Evolutionary conservation across 2,329 filamentous ascomycete species (phyloP), one percentile per base, ranked within the genome.

Genomic region (Cercospora canescens): DNA sequence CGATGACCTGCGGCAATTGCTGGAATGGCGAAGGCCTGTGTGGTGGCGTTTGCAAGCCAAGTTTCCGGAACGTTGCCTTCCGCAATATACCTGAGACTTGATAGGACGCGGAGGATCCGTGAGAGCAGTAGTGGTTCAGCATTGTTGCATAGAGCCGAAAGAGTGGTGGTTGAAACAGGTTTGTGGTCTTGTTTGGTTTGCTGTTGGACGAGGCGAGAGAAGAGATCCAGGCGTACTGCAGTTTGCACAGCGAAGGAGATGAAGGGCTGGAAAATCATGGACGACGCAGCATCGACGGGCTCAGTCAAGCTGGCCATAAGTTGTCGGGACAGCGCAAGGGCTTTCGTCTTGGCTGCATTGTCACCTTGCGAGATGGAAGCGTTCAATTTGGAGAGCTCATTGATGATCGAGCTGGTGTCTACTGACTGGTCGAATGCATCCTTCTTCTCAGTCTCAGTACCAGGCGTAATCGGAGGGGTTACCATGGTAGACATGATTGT

Each of bases 211-310:
- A 63, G 61, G 18, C 21, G 50, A n/a, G 41, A 28, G 61, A 63
- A 63, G 30, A 63, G 11, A 14, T 55, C 61, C 61, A 63, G 55
- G 18, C 61, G 61, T 11, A 63, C 61, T 14, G 61, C 61, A 34
- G 50, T 57, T 18, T 63, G 61, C 14, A 58, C 61, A 8, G 61
- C 61, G 26, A 55, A 63, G 4, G 61, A 63, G 11, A 52, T 48
- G 52, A 63, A 63, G 14, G 61, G 61, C 7, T 52, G 41, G 24
- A 63, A 63, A 28, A 63, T 57, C 50, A 58, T 63, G 14, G 41
- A 41, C 35, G 56, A 57, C n/a, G 61, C 61, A 21, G 37, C 56
- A 41, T 63, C 61, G 16, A 48, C 37, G 21, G 61, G 61, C 26
- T 63, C 28, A 24, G 52, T 63, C 34, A 63, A 55, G 35, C 34